phyloP scores from a whole-genome alignment of 306 rosid species.

The Canavalia ensiformis region DNA sequence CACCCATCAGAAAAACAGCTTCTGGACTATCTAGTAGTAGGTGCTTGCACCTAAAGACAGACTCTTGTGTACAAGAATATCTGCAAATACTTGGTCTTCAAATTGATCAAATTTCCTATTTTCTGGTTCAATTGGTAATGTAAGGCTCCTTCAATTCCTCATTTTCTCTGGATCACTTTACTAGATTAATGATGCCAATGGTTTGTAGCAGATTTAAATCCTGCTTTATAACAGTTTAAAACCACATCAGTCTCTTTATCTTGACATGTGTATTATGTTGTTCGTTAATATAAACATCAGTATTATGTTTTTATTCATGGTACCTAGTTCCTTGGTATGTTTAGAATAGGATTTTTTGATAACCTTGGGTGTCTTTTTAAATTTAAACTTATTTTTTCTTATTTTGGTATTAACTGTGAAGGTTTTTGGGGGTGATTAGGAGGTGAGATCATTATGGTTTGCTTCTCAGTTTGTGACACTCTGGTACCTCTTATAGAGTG shows the following conservation, averaged over 20 bases:
- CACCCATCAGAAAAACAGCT: no score
- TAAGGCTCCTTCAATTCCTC: background rate
- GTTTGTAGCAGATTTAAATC: background rate
- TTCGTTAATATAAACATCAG: background rate
- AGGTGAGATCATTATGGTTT: background rate
- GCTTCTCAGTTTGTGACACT: conserved; percentile 8
- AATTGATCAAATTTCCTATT: background rate
- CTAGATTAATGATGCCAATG: background rate
- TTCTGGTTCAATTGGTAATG: background rate
- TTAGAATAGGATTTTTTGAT: background rate
- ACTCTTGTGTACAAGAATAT: no score
- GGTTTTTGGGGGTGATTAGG: background rate
- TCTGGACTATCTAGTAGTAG: no score
- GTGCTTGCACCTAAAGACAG: no score
- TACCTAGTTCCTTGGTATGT: background rate
- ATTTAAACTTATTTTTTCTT: background rate
- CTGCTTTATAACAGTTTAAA: background rate
- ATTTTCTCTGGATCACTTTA: background rate
- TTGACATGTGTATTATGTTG: background rate
- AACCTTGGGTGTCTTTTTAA: background rate
- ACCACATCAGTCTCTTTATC: background rate
- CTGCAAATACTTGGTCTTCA: background rate
- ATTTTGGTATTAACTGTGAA: background rate
- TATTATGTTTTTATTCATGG: background rate
- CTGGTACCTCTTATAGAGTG: background rate